A percentile compares a stretch with the other conserved stretches of the same genome.
These are phyloP conservation scores for Ustilago loliicola DNA, from an alignment of 1,284 basidiomycete species.

Conservation along the genomic window DNA sequence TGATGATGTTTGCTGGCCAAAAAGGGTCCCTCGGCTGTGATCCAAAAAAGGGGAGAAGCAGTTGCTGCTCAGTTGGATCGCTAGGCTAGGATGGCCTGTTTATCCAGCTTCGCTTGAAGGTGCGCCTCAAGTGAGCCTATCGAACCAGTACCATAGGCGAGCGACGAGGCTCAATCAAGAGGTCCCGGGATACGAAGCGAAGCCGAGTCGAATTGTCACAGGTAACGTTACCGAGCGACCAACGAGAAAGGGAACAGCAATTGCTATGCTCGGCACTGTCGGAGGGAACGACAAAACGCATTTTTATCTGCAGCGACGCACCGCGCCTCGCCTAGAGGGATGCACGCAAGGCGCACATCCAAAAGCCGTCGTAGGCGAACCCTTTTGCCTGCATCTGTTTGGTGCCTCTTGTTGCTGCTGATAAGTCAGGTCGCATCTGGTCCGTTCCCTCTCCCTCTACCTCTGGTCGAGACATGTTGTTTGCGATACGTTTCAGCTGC, in stretches of 20 bases:
- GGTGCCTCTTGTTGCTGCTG: too few relatives aligned
- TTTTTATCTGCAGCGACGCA: constrained; percentile 11
- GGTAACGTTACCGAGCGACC: too few relatives aligned
- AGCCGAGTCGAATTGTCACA: too few relatives aligned
- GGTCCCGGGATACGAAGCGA: background rate
- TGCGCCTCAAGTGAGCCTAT: background rate
- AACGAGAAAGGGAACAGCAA: too few relatives aligned
- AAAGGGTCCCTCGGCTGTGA: background rate
- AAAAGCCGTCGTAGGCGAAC: constrained; percentile 1
- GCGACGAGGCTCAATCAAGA: background rate
- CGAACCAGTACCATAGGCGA: background rate
- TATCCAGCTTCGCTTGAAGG: constrained; percentile 3
- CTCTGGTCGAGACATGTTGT: too few relatives aligned
- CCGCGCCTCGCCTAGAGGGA: constrained; percentile 7
- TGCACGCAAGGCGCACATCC: constrained; percentile 5
- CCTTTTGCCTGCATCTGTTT: too few relatives aligned
- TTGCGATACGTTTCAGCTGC: too few relatives aligned
- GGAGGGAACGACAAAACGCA: background rate
- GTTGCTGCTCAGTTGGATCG: background rate
- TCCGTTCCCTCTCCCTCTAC: background rate
- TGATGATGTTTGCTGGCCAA: background rate
- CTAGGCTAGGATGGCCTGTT: background rate
- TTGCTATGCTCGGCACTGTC: too few relatives aligned
- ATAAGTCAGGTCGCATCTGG: background rate
- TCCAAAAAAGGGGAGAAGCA: background rate